A percentile compares a stretch with the other conserved stretches of the same genome.
These are phyloP conservation scores for Solanum habrochaites DNA, from an alignment of 257 asterid genomes.

Conservation along the genomic window DNA sequence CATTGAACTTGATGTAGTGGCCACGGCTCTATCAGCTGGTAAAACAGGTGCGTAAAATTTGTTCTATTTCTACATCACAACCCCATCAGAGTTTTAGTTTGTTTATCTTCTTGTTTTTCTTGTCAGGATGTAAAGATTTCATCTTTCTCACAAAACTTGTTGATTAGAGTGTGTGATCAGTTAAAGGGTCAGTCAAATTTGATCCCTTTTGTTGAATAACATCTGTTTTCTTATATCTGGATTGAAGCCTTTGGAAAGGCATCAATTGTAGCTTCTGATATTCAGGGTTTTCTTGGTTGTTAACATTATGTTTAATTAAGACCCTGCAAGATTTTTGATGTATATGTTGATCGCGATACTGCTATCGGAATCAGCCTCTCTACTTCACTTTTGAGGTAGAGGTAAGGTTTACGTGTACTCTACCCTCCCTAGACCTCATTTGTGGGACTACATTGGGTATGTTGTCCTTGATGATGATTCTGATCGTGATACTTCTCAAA, in stretches of 20 bases:
- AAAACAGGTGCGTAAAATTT: constrained; percentile 21
- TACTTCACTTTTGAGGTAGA: neutral
- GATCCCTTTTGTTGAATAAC: neutral
- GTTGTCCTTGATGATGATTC: neutral
- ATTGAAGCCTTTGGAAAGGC: neutral
- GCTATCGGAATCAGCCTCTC: neutral
- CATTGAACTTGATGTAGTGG: constrained; percentile 23
- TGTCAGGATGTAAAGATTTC: neutral
- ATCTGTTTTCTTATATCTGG: neutral
- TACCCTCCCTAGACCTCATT: neutral
- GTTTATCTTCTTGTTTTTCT: neutral
- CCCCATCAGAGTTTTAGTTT: neutral
- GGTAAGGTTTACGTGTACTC: neutral
- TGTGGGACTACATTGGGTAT: neutral
- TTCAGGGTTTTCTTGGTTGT: neutral
- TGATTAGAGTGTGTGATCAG: neutral
- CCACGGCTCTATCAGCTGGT: constrained; percentile 23
- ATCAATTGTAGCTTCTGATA: neutral
- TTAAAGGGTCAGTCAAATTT: neutral
- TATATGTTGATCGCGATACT: neutral
- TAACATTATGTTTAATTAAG: neutral
- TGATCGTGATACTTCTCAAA: neutral
- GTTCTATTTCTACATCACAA: neutral
- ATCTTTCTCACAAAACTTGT: neutral
- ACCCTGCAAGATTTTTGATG: neutral